These are phyloP conservation scores for Aspergillus funiculosus DNA, from an alignment of 495 filamentous ascomycete species.

Conservation along the genomic window DNA sequence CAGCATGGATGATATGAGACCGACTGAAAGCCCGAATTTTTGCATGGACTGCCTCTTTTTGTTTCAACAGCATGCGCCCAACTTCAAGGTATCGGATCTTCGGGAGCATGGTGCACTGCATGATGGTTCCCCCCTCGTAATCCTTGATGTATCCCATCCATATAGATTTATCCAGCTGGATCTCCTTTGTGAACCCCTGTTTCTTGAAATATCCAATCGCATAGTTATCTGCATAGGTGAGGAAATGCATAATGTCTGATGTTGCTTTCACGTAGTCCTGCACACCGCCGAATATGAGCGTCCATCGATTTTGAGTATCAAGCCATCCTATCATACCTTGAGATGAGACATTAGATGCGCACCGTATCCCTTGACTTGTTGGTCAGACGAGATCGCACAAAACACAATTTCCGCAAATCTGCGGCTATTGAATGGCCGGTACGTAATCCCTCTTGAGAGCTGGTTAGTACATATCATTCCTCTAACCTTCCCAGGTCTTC, in stretches of 20 bases:
- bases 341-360: constrained; percentile 97
- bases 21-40: constrained; percentile 91
- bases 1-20: constrained; percentile 78
- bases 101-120: constrained; percentile 98
- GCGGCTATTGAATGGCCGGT: constrained; percentile 87
- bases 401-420: constrained; percentile 98
- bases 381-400: constrained; percentile 94
- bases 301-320: not conserved
- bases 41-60: constrained; percentile 88
- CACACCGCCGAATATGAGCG: constrained; percentile 14
- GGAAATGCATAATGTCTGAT: constrained; percentile 94
- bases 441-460: constrained; percentile 79
- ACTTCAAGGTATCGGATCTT: constrained; percentile 89
- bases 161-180: constrained; percentile 78
- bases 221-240: constrained; percentile 98
- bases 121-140: constrained; percentile 97
- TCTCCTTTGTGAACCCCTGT: constrained; percentile 98
- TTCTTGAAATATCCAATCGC: constrained; percentile 99
- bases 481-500: not conserved
- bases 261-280: constrained; percentile 95
- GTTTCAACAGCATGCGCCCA: constrained; percentile 93
- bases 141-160: constrained; percentile 99
- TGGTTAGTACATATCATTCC: constrained; percentile 16
- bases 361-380: constrained; percentile 98
- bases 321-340: constrained; percentile 46